phyloP scores from a whole-genome alignment of 1,284 basidiomycete species.

The Ganoderma boninense region DNA sequence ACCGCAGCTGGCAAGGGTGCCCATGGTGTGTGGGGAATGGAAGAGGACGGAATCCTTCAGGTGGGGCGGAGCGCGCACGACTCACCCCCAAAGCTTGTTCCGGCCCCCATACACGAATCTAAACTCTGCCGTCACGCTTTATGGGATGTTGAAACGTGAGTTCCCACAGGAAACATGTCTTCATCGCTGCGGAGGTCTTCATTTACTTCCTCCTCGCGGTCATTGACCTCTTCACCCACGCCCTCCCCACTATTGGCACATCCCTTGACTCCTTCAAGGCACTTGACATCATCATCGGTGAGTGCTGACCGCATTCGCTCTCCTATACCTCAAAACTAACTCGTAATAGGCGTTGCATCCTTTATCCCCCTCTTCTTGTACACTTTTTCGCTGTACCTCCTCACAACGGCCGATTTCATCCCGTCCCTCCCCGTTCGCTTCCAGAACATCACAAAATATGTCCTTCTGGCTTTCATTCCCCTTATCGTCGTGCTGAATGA shows the following conservation, averaged over 20 bases:
- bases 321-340: not conserved
- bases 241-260: constrained; percentile 57
- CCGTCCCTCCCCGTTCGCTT: constrained; percentile 59
- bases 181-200: constrained; percentile 69
- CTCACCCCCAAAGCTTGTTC: not conserved
- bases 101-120: constrained; percentile 10
- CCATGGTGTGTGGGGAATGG: not conserved
- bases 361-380: constrained; percentile 66
- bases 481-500: constrained; percentile 62
- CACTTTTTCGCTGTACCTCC: constrained; percentile 60
- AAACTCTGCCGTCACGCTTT: not conserved
- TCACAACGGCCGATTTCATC: constrained; percentile 57
- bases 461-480: constrained; percentile 63
- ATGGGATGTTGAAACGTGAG: constrained; percentile 11
- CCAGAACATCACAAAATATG: constrained; percentile 52
- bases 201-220: constrained; percentile 65
- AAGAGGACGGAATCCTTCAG: not conserved
- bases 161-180: constrained; percentile 56
- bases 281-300: constrained; percentile 57
- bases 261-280: constrained; percentile 47
- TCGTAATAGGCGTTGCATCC: constrained; percentile 56
- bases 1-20: not conserved
- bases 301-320: constrained; percentile 27
- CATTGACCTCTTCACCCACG: constrained; percentile 66
- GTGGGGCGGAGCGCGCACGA: not conserved